Evolutionary conservation across 2,329 filamentous ascomycete genomes (phyloP).

Genomic region (Fusarium neocosmosporiellum): DNA sequence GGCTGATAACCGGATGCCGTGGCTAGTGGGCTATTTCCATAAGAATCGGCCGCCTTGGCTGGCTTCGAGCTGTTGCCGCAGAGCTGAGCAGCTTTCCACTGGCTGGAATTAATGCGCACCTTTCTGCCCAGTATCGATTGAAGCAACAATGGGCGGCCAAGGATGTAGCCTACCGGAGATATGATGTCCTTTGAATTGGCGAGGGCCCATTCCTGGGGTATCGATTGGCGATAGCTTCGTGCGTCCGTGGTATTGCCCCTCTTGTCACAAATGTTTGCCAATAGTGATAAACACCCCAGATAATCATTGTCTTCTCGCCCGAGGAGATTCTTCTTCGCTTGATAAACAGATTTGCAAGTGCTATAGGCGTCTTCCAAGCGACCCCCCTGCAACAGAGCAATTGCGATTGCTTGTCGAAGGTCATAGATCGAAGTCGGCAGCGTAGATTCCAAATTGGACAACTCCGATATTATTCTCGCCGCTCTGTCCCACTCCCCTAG

Average conservation of each 20-base stretch:
- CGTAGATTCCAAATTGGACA: background rate
- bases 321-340: constrained; percentile 3
- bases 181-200: background rate
- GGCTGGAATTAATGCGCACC: background rate
- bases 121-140: background rate
- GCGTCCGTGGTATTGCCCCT: background rate
- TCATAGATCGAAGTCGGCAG: background rate
- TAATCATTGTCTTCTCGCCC: background rate
- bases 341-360: background rate
- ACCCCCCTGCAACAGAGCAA: background rate
- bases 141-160: background rate
- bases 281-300: background rate
- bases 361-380: constrained; percentile 1
- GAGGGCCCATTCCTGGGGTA: background rate
- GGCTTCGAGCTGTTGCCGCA: background rate
- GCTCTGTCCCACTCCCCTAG: constrained; percentile 4
- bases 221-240: background rate
- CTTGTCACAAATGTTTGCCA: constrained; percentile 4
- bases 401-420: constrained; percentile 5
- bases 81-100: background rate
- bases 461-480: background rate
- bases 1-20: background rate
- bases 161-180: background rate
- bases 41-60: background rate
- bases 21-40: background rate